Base-by-base conservation (phyloP, 2,329 filamentous ascomycete genomes). In the Arthrobotrys conoides region DNA sequence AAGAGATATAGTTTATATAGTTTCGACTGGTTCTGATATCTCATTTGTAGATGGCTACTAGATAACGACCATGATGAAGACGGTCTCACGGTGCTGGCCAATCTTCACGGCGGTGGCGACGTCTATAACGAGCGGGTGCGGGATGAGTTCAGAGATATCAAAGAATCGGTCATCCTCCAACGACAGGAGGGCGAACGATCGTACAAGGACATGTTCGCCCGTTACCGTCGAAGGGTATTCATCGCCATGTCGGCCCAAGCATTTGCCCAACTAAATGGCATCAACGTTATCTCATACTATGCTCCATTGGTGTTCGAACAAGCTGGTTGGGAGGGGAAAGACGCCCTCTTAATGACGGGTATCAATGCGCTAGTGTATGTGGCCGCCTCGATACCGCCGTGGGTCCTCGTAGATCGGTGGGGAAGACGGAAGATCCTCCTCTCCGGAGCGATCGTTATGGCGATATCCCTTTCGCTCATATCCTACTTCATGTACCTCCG, bases 221-320 rank as follows among this genome's bases (percentile, higher is more conserved):
- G 93, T 80, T 98, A 98, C 87, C 89, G 88, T 83, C 96, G 92
- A 82, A 93, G 96, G 67, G 95, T 98, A 81, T 93, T 98, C 83
- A 98, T 98, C 84, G 96, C 96, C 85, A 98, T 98, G 96, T 98
- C 95, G 38, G 96, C 96, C 3, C 96, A 98, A 85, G 94, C 91
- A 5, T 89, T 99, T 81, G 96, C 96, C 30, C 96, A 99, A 85
- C 90, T 99, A 68, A 98, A 98, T 86, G 96, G 96, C 81, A 99
- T 99, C 87, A 99, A 99, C 85, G 96, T 99, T 84, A 99, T 99
- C 80, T 98, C 95, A 0, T 99, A 98, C 87, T 99, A 99, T 83
- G 81, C 96, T 0, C 96, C 96, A 0, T 90, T 96, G 71, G 95
- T 98, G 16, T 98, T 99, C 83, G 94, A 97, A 85, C 94, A 94